phyloP scores from a whole-genome alignment of 2,329 filamentous ascomycete genomes.

The Uncinocarpus reesii region DNA sequence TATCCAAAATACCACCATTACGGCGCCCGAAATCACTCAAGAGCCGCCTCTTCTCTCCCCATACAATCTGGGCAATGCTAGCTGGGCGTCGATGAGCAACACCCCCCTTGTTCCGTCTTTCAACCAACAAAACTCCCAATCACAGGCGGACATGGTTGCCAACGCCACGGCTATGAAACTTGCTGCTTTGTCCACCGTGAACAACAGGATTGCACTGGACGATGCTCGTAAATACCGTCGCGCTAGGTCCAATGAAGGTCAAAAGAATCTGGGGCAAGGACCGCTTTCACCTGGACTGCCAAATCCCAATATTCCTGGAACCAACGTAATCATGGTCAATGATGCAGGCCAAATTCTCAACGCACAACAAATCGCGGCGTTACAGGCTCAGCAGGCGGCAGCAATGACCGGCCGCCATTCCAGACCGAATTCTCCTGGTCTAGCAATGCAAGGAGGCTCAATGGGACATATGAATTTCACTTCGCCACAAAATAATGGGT shows the following conservation, averaged over 20 bases:
- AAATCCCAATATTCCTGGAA: conserved; percentile 52
- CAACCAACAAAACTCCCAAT: conserved; percentile 45
- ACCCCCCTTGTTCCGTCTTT: conserved; percentile 92
- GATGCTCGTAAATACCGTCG: conserved; percentile 95
- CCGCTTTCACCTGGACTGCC: conserved; percentile 58
- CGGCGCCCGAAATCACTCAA: conserved; percentile 54
- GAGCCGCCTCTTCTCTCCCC: conserved; percentile 82
- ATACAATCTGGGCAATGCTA: conserved; percentile 64
- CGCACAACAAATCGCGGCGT: conserved; percentile 70
- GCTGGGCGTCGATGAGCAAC: conserved; percentile 98
- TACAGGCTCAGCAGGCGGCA: conserved; percentile 56
- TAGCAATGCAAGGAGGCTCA: conserved; percentile 60
- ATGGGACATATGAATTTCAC: conserved; percentile 58
- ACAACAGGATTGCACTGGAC: conserved; percentile 93
- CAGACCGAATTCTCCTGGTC: conserved; percentile 77
- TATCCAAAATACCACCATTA: conserved; percentile 75
- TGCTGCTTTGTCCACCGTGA: conserved; percentile 90
- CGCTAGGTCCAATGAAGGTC: conserved; percentile 74
- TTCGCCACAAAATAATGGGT: conserved; percentile 89
- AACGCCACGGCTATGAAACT: conserved; percentile 99
- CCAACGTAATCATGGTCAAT: conserved; percentile 88
- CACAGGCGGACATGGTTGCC: conserved; percentile 93
- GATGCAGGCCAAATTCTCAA: conserved; percentile 81
- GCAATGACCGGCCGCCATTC: conserved; percentile 53
- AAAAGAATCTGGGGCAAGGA: conserved; percentile 42